Evolutionary conservation across 805 yeast genomes (phyloP).

Genomic region (Soucietia sequanensis): DNA sequence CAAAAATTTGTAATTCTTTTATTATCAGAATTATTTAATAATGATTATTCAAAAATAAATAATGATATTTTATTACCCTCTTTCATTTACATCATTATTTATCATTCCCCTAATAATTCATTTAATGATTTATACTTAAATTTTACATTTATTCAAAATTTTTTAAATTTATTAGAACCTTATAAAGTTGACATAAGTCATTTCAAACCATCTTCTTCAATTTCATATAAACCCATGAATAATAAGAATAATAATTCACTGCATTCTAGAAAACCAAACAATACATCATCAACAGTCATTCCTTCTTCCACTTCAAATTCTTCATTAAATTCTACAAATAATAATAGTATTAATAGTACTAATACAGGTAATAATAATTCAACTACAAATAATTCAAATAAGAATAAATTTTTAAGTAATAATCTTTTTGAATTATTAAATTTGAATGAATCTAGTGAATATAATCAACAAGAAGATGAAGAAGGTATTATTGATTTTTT

Average conservation of each 20-base stretch:
- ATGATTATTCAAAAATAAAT: slow-evolving; percentile 19
- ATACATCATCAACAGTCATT: slow-evolving; percentile 4
- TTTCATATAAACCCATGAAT: neutral
- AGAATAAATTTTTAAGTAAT: slow-evolving; percentile 13
- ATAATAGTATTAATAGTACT: neutral
- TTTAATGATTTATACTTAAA: slow-evolving; percentile 31
- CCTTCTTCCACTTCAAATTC: slow-evolving; percentile 17
- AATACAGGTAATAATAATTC: neutral
- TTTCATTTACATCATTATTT: slow-evolving; percentile 34
- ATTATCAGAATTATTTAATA: slow-evolving; percentile 12
- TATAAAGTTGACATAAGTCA: slow-evolving; percentile 21
- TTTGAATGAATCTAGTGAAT: slow-evolving; percentile 14
- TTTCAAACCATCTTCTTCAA: neutral
- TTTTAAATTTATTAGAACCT: slow-evolving; percentile 33
- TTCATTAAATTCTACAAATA: too few species aligned
- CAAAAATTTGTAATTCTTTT: slow-evolving; percentile 29
- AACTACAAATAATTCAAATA: neutral
- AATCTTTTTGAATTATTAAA: slow-evolving; percentile 32
- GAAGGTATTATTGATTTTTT: slow-evolving; percentile 20
- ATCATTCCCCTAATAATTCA: slow-evolving; percentile 19
- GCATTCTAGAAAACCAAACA: neutral
- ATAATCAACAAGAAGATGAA: slow-evolving; percentile 6
- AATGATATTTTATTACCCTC: slow-evolving; percentile 42
- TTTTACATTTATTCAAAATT: slow-evolving; percentile 36
- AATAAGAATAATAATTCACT: too few species aligned